These are phyloP conservation scores for Trypanosoma melophagium DNA, from an alignment of 208 protist species.

Conservation along the genomic window DNA sequence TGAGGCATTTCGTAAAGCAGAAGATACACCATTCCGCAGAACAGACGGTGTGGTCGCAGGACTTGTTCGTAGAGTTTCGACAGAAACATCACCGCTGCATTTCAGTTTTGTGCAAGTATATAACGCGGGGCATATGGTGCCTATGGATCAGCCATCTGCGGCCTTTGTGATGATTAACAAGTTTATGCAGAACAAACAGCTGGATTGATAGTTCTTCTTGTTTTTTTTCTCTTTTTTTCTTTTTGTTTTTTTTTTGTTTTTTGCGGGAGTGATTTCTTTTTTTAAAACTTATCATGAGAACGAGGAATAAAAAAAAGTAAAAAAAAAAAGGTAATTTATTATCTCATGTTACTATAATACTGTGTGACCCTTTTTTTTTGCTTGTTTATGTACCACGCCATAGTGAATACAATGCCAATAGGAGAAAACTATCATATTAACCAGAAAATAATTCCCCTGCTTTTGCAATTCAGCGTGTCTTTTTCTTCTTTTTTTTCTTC, in stretches of 20 bases:
- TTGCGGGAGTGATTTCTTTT: too few relatives aligned
- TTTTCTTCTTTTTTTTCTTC: too few relatives aligned
- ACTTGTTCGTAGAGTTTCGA: constrained; percentile 27
- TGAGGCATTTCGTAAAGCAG: constrained; percentile 51
- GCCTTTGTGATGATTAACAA: constrained; percentile 46
- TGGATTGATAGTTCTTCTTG: neutral
- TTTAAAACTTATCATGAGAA: neutral
- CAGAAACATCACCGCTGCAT: constrained; percentile 18
- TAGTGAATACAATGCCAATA: neutral
- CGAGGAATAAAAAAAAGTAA: neutral
- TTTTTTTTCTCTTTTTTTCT: too few relatives aligned
- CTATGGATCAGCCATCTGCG: constrained; percentile 76
- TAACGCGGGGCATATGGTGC: constrained; percentile 89
- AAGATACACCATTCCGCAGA: constrained; percentile 27
- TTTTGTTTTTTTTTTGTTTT: too few relatives aligned
- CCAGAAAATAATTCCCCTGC: too few relatives aligned
- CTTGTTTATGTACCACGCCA: neutral
- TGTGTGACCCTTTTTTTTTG: neutral
- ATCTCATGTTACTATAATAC: too few relatives aligned
- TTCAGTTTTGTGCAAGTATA: constrained; percentile 83
- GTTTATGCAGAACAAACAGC: constrained; percentile 39
- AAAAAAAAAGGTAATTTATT: neutral
- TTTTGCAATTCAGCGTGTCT: too few relatives aligned
- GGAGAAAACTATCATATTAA: neutral
- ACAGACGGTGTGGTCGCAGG: constrained; percentile 27